These are phyloP conservation scores for Henningerozyma blattae DNA, from an alignment of 805 yeast genomes.

Conservation along the genomic window DNA sequence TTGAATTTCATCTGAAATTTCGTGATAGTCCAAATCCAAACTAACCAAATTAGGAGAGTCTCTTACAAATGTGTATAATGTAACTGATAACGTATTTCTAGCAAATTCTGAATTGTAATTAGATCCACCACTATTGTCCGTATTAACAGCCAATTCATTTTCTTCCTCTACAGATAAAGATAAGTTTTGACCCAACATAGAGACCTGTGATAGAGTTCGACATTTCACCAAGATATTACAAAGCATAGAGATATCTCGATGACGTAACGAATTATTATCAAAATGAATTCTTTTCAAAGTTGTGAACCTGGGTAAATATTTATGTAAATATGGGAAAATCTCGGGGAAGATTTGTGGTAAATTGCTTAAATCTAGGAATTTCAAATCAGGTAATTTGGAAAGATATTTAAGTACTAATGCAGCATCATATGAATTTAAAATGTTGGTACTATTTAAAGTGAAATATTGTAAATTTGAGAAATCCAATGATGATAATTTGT, in stretches of 20 bases:
- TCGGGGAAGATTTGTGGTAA: constrained; percentile 57
- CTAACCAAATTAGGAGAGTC: constrained; percentile 52
- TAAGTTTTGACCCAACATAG: constrained; percentile 49
- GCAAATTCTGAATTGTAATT: constrained; percentile 16
- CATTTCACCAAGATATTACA: constrained; percentile 64
- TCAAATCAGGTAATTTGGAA: constrained; percentile 44
- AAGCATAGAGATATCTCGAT: constrained; percentile 43
- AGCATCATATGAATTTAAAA: constrained; percentile 40
- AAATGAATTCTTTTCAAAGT: constrained; percentile 55
- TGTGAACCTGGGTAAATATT: constrained; percentile 58
- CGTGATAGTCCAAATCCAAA: constrained; percentile 53
- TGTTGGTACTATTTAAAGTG: constrained; percentile 54
- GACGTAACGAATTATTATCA: constrained; percentile 51
- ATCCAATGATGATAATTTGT: constrained; percentile 10
- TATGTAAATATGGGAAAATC: constrained; percentile 42
- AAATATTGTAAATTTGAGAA: constrained; percentile 30
- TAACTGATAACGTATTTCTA: constrained; percentile 47
- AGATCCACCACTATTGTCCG: background rate
- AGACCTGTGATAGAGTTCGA: constrained; percentile 51
- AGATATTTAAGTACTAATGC: constrained; percentile 37
- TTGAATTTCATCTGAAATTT: constrained; percentile 48
- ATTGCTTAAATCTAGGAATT: constrained; percentile 65
- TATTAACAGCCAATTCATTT: background rate
- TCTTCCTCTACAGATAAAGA: background rate
- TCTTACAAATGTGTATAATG: constrained; percentile 60